phyloP scores from a whole-genome alignment of 2,329 filamentous ascomycete genomes.

The Aspergillus puulaauensis region DNA sequence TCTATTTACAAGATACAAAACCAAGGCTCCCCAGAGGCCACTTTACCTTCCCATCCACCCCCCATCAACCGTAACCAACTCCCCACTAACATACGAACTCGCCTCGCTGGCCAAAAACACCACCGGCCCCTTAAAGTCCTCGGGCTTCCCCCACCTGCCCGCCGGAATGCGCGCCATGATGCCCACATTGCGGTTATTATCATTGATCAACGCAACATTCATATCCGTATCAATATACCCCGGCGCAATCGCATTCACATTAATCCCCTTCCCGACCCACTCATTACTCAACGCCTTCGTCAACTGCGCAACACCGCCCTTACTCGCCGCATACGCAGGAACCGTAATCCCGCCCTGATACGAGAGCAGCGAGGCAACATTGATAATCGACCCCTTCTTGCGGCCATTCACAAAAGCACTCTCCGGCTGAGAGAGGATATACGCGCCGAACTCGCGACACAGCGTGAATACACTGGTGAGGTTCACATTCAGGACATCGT shows the following conservation, averaged over 20 bases:
- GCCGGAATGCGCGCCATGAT: constrained; percentile 82
- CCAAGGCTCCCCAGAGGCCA: too few relatives aligned
- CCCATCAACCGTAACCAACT: constrained; percentile 80
- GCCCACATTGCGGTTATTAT: constrained; percentile 66
- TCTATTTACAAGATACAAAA: background rate
- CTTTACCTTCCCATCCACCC: constrained; percentile 84
- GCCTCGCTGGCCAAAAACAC: constrained; percentile 75
- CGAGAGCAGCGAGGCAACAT: constrained; percentile 75
- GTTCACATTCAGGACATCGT: constrained; percentile 82
- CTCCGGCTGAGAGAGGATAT: constrained; percentile 32
- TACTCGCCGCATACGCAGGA: constrained; percentile 81
- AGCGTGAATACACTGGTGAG: constrained; percentile 22
- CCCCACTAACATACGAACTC: constrained; percentile 79
- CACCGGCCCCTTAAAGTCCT: constrained; percentile 82
- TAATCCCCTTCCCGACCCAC: constrained; percentile 77
- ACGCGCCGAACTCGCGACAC: constrained; percentile 37
- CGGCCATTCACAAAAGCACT: constrained; percentile 17
- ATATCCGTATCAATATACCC: constrained; percentile 87
- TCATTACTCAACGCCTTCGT: constrained; percentile 86
- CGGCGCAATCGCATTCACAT: constrained; percentile 55
- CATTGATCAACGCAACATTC: constrained; percentile 78
- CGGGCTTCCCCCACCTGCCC: constrained; percentile 76
- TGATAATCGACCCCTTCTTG: constrained; percentile 61
- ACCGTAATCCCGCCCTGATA: constrained; percentile 89
- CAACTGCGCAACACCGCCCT: constrained; percentile 80